Base-by-base conservation (phyloP, 805 yeast species). In the Cyberlindnera galapagoensis region DNA sequence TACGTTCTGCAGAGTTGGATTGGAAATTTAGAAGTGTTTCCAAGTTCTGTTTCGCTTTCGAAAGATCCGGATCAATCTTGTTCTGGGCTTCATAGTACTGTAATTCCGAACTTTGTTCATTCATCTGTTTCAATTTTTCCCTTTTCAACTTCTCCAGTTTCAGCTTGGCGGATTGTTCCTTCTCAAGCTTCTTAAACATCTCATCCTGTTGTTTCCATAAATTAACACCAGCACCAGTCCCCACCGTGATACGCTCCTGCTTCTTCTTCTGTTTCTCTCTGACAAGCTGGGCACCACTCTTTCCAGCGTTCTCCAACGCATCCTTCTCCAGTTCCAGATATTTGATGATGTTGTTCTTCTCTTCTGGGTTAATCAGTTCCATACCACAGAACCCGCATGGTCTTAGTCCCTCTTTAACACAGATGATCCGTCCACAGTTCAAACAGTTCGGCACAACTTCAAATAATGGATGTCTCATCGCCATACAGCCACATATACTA, bases 401-500 rank as follows among this genome's bases (percentile, higher is more conserved):
- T 38, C 88, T 92, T 16, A 85, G 61, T 0, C 97, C 97, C 51
- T 92, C 97, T 45, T 78, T 79, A 4, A 71, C 68, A 61, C 99
- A 92, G 3, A 92, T 84, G 25, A 92, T 84, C 55, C 87, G 84
- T 9, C 99, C 99, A 55, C 99, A 92, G 38, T 81, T 77, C 24
- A 92, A 59, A 49, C 99, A 92, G 53, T 92, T 92, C 1, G 98
- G 97, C 3, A 94, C 92, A 42, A 81, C 70, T 35, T 84, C 94
- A 41, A 86, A 81, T 19, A 92, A 59, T 4, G 96, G 95, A 51
- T 92, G 98, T 38, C 82, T 64, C 0, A 81, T 72, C 1, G 90
- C 97, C 76, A 80, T 83, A 51, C 97, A 88, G 40, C 80, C 73
- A 52, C 97, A 88, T 1, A 13, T 12, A 3, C 30, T 27, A 4